Base-by-base conservation (phyloP, 2,329 filamentous ascomycete species). In the Trichoderma asperellum region DNA sequence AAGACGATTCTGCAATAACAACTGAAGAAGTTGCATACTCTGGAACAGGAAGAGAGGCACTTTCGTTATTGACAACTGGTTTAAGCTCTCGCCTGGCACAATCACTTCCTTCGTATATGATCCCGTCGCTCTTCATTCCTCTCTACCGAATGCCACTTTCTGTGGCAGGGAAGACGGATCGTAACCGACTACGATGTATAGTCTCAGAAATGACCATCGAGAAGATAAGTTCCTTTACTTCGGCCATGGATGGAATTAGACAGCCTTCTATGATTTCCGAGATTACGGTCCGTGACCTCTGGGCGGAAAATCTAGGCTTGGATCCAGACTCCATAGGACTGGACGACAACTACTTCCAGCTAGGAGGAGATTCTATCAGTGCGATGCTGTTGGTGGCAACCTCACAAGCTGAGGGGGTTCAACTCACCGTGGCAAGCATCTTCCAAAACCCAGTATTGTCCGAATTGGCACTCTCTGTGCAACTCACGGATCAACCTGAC, bases 271-370 rank as follows among this genome's bases (percentile, higher is more conserved):
- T 4, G 6, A 6, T 34, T 34, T 6, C 32, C 32, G 32, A 34
- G 32, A 34, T 10, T 10, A 34, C 32, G 32, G 32, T 34, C 32
- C 32, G 32, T 34, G 32, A 34, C 32, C 32, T 34, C 32, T 34
- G 53, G 53, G 27, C 53, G 16, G 53, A 32, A 16, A 34, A 32
- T 32, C 27, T 56, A 4, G 29, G 67, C 71, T 2, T 81, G 4
- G 72, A 74, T 5, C 70, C 76, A 27, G 74, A 79, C 5, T 69
- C 74, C 16, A 81, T 84, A 29, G 77, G 78, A 5, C 69, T 78
- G 2, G 79, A 82, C 5, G 81, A 84, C 71, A 83, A 81, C 74
- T 85, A 85, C 73, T 84, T 86, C 77, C 77, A 77, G 0, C 77
- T 84, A 0, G 84, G 84, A 12, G 84, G 84, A 29, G 82, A 85